A percentile compares a stretch with the other conserved stretches of the same genome.
phyloP scores from a whole-genome alignment of 1,139 yeast species.

The Scheffersomyces segobiensis region DNA sequence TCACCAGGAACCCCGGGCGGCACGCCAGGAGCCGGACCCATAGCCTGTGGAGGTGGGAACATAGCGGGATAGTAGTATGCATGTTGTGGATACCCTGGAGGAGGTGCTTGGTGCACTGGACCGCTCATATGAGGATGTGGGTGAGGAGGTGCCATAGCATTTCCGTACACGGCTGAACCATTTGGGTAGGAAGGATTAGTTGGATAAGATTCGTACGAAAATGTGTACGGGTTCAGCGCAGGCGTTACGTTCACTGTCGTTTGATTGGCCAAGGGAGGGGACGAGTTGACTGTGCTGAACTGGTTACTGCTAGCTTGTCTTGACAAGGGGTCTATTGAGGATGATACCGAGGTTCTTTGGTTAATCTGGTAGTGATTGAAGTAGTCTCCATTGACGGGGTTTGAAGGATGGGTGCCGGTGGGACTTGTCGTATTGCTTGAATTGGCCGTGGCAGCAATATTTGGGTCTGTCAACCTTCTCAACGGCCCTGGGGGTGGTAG shows the following conservation, averaged over 20 bases:
- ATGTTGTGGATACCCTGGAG: conserved; percentile 3
- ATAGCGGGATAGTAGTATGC: conserved; percentile 3
- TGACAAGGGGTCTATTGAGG: conserved; percentile 2
- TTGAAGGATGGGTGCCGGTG: background rate
- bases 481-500: conserved; percentile 1
- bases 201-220: background rate
- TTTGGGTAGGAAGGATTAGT: background rate
- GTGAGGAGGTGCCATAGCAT: conserved; percentile 7
- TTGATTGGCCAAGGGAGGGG: conserved; percentile 1
- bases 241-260: background rate
- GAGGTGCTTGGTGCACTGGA: conserved; percentile 3
- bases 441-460: conserved; percentile 1
- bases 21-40: conserved; percentile 4
- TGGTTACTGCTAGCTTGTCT: background rate
- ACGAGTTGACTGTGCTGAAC: conserved; percentile 3
- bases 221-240: background rate
- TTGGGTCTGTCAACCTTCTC: conserved; percentile 2
- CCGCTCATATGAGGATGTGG: conserved; percentile 6
- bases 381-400: conserved; percentile 5
- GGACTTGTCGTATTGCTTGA: conserved; percentile 2
- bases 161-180: background rate
- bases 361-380: conserved; percentile 8
- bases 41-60: conserved; percentile 8
- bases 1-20: conserved; percentile 6
- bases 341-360: conserved; percentile 7